Conservation (phyloP, 2,329 filamentous ascomycete species). For the Penicillium sp. region DNA sequence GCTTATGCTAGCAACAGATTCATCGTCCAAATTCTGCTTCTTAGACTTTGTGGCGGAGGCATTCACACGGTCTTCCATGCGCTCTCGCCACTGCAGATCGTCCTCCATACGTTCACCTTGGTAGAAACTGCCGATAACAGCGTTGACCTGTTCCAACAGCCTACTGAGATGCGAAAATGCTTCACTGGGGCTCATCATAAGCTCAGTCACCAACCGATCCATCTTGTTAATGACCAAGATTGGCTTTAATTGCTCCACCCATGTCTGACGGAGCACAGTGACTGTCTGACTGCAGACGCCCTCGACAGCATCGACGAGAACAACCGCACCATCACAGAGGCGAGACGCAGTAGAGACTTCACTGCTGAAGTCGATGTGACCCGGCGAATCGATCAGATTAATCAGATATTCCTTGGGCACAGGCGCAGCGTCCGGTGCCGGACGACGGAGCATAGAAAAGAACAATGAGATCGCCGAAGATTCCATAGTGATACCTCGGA, state of each 20-base stretch:
- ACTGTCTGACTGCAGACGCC: slow-evolving; percentile 98
- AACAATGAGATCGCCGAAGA: slow-evolving; percentile 96
- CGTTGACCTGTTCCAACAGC: slow-evolving; percentile 92
- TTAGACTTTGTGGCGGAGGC: slow-evolving; percentile 59
- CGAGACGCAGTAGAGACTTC: slow-evolving; percentile 95
- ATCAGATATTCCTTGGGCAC: slow-evolving; percentile 87
- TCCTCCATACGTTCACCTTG: slow-evolving; percentile 99
- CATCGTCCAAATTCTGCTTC: slow-evolving; percentile 40
- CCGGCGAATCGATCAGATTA: slow-evolving; percentile 96
- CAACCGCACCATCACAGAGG: slow-evolving; percentile 89
- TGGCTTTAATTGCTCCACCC: slow-evolving; percentile 93
- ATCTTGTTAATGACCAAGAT: slow-evolving; percentile 98
- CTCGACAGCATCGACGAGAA: slow-evolving; percentile 94
- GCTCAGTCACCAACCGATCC: slow-evolving; percentile 87
- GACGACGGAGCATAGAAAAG: slow-evolving; percentile 84
- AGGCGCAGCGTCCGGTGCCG: slow-evolving; percentile 65
- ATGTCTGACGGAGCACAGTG: slow-evolving; percentile 90
- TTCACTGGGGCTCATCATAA: slow-evolving; percentile 88
- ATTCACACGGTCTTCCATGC: slow-evolving; percentile 80
- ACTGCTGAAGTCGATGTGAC: slow-evolving; percentile 97
- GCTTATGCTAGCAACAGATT: slow-evolving; percentile 50
- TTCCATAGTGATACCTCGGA: slow-evolving; percentile 99
- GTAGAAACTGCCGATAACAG: slow-evolving; percentile 95
- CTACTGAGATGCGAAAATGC: slow-evolving; percentile 88
- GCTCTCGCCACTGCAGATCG: slow-evolving; percentile 91